phyloP scores from a whole-genome alignment of 257 asterid genomes.

The Nicotiana tabacum region DNA sequence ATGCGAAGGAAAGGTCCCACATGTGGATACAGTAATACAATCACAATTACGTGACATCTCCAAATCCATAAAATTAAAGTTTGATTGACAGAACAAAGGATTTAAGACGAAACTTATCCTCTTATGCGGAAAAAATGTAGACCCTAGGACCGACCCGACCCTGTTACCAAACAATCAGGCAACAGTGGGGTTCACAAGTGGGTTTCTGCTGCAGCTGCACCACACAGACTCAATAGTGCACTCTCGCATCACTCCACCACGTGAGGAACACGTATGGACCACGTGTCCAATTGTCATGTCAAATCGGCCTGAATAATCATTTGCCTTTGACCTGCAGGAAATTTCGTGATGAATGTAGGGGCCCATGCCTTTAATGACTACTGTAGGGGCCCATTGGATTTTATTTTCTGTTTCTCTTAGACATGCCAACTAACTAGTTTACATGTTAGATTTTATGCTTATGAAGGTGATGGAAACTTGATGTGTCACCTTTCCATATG shows the following conservation, averaged over 20 bases:
- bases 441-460: neutral
- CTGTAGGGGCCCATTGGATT: neutral
- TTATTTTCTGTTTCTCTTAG: neutral
- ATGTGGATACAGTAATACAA: too few relatives aligned
- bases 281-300: slow-evolving; percentile 5
- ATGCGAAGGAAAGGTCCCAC: too few relatives aligned
- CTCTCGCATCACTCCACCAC: neutral
- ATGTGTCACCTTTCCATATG: neutral
- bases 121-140: too few relatives aligned
- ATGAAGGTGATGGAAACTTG: neutral
- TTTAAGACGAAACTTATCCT: too few relatives aligned
- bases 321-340: neutral
- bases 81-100: too few relatives aligned
- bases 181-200: neutral
- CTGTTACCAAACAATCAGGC: neutral
- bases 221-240: neutral
- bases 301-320: neutral
- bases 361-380: neutral
- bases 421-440: neutral
- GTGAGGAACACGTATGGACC: slow-evolving; percentile 7
- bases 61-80: too few relatives aligned
- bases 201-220: neutral
- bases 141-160: neutral
- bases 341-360: neutral
- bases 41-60: too few relatives aligned